Evolutionary conservation across 176 grass and related monocot species (phyloP), one percentile per base, ranked within the genome.

Genomic region (Eremochloa ophiuroides): DNA sequence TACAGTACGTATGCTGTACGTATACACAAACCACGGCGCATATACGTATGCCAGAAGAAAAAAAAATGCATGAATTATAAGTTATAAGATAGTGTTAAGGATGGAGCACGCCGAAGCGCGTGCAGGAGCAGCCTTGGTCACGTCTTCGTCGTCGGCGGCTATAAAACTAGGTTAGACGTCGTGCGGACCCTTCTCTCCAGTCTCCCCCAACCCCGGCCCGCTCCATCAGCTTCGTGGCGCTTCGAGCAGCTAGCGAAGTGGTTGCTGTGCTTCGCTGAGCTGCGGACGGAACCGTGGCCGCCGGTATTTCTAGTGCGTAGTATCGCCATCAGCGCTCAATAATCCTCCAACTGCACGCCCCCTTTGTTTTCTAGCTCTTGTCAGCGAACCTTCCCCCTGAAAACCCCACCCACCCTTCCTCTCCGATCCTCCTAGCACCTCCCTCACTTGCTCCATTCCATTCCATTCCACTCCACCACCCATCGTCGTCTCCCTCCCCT

Each of bases 281-380:
- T 5, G 47, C 47, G 4, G 48, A 7, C 7, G n/a, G n/a, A n/a
- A n/a, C n/a, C n/a, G n/a, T n/a, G n/a, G n/a, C n/a, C n/a, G 59
- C 28, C 65, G 38, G 38, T 42, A 42, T 69, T 42, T 40, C 41
- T 16, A 40, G 56, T 42, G 74, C 74, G 74, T 80, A 83, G 80
- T 64, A 87, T 94, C 92, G 78, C 86, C 89, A 87, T 94, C 89
- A 89, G 83, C 74, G 71, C 53, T 73, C 81, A 92, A 92, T 85
- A 94, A 87, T 85, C 34, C 34, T 35, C 34, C 5, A 35, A 82
- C 72, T 82, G 79, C 87, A 87, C 88, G 77, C 84, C 18, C 60
- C 51, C 82, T 83, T 94, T 94, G 93, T 94, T 92, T 75, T 39
- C 3, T 96, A 90, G 93, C 90, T 75, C 84, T 96, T 96, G 93